Evolutionary conservation across 768 basidiomycete genomes (phyloP).

Genomic region (Collybiopsis luxurians): DNA sequence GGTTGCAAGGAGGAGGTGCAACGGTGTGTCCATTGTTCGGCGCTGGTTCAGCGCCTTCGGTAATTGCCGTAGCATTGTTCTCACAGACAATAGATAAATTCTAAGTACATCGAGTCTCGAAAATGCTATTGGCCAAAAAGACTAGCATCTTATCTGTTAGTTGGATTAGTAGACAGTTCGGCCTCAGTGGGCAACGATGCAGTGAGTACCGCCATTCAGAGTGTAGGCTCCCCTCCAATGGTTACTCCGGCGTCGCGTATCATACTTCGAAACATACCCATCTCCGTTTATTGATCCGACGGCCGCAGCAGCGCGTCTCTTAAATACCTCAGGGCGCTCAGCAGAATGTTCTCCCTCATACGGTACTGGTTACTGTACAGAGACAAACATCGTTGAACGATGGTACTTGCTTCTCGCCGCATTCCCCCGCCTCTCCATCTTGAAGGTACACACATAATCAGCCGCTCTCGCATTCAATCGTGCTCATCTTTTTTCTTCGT

Average conservation of each 20-base stretch:
- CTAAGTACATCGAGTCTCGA: too few species aligned
- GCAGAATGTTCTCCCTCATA: not conserved
- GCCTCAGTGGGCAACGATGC: too few species aligned
- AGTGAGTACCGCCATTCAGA: too few species aligned
- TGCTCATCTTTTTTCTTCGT: not conserved
- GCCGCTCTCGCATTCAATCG: constrained; percentile 11
- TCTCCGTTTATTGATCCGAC: constrained; percentile 1
- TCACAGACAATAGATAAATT: too few species aligned
- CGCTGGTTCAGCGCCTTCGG: too few species aligned
- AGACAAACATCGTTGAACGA: constrained; percentile 7
- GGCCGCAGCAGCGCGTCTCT: not conserved
- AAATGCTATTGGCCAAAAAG: too few species aligned
- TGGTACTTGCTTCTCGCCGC: constrained; percentile 2
- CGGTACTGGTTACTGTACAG: constrained; percentile 10
- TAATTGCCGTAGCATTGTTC: too few species aligned
- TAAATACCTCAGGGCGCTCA: not conserved
- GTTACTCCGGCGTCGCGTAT: too few species aligned
- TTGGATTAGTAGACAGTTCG: too few species aligned
- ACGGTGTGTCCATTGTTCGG: too few species aligned
- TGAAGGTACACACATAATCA: constrained; percentile 26
- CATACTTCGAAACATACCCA: not conserved
- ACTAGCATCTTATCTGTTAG: too few species aligned
- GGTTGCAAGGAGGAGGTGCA: not conserved
- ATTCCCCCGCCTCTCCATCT: constrained; percentile 39
- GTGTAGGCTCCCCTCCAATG: too few species aligned